Conservation (phyloP, 345 rosid genomes). For the Anacardium occidentale region DNA sequence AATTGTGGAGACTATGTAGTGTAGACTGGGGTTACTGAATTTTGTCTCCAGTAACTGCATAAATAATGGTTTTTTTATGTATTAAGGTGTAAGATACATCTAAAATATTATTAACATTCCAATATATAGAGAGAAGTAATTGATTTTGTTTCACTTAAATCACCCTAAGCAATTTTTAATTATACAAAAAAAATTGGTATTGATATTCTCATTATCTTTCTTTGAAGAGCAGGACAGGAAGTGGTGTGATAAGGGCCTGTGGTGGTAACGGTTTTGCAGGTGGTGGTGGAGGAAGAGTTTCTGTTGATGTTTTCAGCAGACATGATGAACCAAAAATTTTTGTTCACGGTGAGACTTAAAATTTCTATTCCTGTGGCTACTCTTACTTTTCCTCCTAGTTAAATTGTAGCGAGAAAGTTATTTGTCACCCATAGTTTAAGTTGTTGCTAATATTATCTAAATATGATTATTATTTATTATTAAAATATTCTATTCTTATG, state of each 20-base stretch:
- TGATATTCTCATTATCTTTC: slow-evolving; percentile 23
- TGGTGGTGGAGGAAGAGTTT: slow-evolving; percentile 98
- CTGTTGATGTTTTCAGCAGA: slow-evolving; percentile 91
- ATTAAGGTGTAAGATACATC: neutral
- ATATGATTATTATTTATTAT: neutral
- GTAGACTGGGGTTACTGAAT: neutral
- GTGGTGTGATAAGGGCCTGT: slow-evolving; percentile 89
- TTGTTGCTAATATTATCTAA: neutral
- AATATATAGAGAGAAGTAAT: neutral
- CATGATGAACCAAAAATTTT: slow-evolving; percentile 85
- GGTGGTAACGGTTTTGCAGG: slow-evolving; percentile 98
- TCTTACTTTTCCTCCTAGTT: neutral
- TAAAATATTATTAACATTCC: too few species aligned
- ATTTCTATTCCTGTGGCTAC: slow-evolving; percentile 7
- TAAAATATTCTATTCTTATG: neutral
- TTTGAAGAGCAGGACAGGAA: slow-evolving; percentile 89
- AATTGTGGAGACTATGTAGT: neutral
- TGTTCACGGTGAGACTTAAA: slow-evolving; percentile 76
- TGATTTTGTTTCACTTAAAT: neutral
- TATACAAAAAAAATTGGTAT: neutral
- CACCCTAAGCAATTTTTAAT: neutral
- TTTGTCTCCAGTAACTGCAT: neutral
- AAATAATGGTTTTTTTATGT: neutral
- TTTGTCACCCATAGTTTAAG: neutral
- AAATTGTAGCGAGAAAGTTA: neutral